Conservation (phyloP, 2,329 filamentous ascomycete species). For the Cladophialophora yegresii region DNA sequence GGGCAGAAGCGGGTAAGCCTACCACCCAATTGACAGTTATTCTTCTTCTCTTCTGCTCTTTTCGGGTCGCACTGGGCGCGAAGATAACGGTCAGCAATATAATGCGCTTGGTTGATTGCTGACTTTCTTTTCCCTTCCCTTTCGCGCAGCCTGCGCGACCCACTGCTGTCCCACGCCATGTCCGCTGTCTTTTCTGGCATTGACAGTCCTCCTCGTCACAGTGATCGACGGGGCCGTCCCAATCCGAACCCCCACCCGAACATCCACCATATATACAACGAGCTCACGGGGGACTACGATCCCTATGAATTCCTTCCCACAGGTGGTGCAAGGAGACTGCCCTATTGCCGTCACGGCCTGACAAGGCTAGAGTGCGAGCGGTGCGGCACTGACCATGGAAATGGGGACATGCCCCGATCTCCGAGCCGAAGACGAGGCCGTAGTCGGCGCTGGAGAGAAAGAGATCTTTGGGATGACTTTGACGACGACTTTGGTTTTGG, state of each 20-base stretch:
- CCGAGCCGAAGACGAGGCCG: constrained; percentile 1
- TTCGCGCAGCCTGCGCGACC: background rate
- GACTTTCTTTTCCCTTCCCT: background rate
- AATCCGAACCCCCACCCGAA: background rate
- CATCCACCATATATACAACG: background rate
- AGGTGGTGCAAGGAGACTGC: background rate
- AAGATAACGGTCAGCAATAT: background rate
- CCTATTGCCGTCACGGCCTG: background rate
- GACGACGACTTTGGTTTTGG: background rate
- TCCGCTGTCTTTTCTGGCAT: background rate
- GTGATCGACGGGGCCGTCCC: background rate
- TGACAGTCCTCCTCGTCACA: background rate
- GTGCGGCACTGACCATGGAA: background rate
- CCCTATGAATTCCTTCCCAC: background rate
- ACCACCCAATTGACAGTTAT: background rate
- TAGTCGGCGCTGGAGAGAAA: background rate
- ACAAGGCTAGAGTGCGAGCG: background rate
- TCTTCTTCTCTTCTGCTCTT: background rate
- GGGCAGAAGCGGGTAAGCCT: constrained; percentile 1
- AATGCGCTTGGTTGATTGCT: background rate
- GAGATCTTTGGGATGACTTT: background rate
- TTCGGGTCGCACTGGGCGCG: background rate
- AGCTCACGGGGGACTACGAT: background rate
- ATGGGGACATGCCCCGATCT: background rate
- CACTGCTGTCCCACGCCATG: background rate